phyloP scores from a whole-genome alignment of 225 moss, liverwort and hornwort species.

The Neckera pumila region DNA sequence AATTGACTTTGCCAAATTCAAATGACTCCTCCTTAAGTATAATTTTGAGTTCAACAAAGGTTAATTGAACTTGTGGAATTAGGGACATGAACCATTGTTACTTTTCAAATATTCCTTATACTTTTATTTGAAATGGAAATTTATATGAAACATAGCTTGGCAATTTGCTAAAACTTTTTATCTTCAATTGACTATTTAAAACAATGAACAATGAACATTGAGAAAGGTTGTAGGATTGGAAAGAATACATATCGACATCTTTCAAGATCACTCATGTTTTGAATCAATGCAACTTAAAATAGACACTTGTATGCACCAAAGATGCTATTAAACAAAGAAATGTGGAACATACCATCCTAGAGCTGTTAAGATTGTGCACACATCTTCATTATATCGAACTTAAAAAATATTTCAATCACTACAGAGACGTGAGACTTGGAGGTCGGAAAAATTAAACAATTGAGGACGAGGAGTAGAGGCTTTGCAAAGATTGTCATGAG shows the following conservation, averaged over 20 bases:
- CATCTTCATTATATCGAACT: not conserved
- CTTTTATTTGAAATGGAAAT: not conserved
- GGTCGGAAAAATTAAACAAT: not conserved
- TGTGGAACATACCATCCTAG: not conserved
- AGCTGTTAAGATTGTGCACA: not conserved
- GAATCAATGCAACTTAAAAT: not conserved
- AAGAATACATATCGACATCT: not conserved
- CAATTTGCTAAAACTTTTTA: not conserved
- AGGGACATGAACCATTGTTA: too few species aligned
- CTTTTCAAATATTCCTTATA: too few species aligned
- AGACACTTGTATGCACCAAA: not conserved
- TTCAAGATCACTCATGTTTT: not conserved
- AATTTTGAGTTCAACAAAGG: not conserved
- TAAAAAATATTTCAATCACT: not conserved
- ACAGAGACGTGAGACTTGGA: accelerated
- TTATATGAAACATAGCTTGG: too few species aligned
- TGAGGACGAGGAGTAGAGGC: not conserved
- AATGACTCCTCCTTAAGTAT: accelerated
- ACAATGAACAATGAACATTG: not conserved
- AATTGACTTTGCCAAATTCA: not conserved
- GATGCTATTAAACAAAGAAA: not conserved
- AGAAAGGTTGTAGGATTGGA: not conserved
- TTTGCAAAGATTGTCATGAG: not conserved
- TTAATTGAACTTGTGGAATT: not conserved
- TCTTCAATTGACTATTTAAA: too few species aligned